Base-by-base conservation (phyloP, 2,329 filamentous ascomycete species). In the Penicillium thymicola region DNA sequence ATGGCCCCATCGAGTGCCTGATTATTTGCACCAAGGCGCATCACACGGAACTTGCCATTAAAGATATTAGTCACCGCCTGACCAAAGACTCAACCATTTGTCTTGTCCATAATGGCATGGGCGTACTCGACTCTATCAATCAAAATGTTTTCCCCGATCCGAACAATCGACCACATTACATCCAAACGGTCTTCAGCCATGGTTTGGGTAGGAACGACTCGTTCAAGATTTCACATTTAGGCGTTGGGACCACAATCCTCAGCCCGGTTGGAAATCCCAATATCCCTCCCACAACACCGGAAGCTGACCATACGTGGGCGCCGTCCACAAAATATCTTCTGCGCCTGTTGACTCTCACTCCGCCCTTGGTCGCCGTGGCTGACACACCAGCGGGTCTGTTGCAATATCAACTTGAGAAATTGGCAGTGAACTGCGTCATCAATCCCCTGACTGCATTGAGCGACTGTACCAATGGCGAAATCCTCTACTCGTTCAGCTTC, bases 391-490 rank as follows among this genome's bases (percentile, higher is more conserved):
- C 82, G 6, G 81, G 84, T 36, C 85, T 94, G 61, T 76, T 94
- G 8, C 82, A 84, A 59, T 79, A 84, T 65, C 94, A 96, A 73
- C 82, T 97, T 4, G 89, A 93, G 45, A 88, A 87, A 45, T 79
- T 97, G 37, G 85, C 90, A 2, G 84, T 92, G 64, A 87, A 88
- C 59, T 84, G 86, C 46, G 81, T 94, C 28, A 84, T 95, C 53
- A 92, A 96, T 61, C 87, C 93, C 0, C 78, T 97, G 5, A 92
- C 90, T 4, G 87, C 89, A 2, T 77, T 96, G 9, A 81, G 95
- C 50, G 89, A 95, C 65, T 85, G 87, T 64, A 81, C 83, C 28
- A 96, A 95, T 69, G 85, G 88, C 42, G 79, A 85, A 45, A 74
- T 97, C 0, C 75, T 89, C 8, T 81, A 83, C 66, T 92, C 92